phyloP scores from a whole-genome alignment of 331 rosid species.

The Rhamnella rubrinervis region DNA sequence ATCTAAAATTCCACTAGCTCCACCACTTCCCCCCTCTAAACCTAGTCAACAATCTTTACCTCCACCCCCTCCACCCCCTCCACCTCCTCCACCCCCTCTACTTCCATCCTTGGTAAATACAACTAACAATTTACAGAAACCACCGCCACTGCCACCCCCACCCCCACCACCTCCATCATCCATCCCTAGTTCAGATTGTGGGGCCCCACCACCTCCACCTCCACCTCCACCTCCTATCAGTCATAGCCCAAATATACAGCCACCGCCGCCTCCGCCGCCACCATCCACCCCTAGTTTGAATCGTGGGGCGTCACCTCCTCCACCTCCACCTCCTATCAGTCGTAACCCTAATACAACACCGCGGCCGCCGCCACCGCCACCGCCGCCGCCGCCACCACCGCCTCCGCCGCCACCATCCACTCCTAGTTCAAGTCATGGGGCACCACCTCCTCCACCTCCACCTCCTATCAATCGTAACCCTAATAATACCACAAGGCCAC shows the following conservation, averaged over 20 bases:
- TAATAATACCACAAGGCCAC: slow-evolving; percentile 19
- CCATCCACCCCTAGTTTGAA: not conserved
- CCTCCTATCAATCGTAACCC: slow-evolving; percentile 25
- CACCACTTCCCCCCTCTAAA: slow-evolving; percentile 10
- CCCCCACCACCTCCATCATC: slow-evolving; percentile 10
- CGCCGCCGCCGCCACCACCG: slow-evolving; percentile 17
- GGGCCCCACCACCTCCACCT: slow-evolving; percentile 26
- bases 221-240: slow-evolving; percentile 25
- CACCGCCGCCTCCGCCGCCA: slow-evolving; percentile 24
- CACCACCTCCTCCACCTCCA: slow-evolving; percentile 40
- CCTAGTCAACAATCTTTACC: slow-evolving; percentile 5
- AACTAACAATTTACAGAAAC: slow-evolving; percentile 11
- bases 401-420: slow-evolving; percentile 19
- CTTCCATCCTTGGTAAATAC: slow-evolving; percentile 18
- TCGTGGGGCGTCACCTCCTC: slow-evolving; percentile 18
- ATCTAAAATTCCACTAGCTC: slow-evolving; percentile 10
- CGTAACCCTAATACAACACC: not conserved
- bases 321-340: slow-evolving; percentile 25
- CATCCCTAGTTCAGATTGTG: not conserved
- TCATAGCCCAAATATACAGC: not conserved
- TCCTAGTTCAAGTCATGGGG: not conserved
- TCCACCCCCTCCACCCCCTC: slow-evolving; percentile 12
- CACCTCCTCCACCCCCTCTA: slow-evolving; percentile 27
- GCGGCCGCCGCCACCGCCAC: slow-evolving; percentile 17
- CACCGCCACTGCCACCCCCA: slow-evolving; percentile 24